These are phyloP conservation scores for Macaranga tanarius DNA, from an alignment of 441 rosid species.

Conservation along the genomic window DNA sequence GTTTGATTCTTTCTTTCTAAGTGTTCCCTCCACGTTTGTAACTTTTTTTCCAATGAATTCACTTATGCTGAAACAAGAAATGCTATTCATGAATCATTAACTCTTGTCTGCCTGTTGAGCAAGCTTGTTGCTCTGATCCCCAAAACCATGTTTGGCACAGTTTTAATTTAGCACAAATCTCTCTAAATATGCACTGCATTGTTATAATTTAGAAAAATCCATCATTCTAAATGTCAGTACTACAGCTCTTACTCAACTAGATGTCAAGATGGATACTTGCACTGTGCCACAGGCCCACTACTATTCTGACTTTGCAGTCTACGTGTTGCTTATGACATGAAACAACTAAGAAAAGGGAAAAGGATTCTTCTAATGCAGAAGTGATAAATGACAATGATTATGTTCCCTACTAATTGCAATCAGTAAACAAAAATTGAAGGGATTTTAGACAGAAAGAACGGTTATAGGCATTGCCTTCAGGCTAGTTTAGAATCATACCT, in stretches of 20 bases:
- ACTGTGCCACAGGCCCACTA: background rate
- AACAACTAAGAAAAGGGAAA: background rate
- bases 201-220: background rate
- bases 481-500: constrained; percentile 40
- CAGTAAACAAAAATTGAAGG: background rate
- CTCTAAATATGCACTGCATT: background rate
- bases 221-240: background rate
- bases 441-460: background rate
- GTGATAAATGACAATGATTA: background rate
- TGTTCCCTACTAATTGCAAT: background rate
- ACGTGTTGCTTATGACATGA: background rate
- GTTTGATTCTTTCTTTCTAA: background rate
- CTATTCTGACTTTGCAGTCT: background rate
- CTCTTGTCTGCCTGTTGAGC: background rate
- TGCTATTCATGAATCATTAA: background rate
- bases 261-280: background rate
- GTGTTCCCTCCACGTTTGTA: background rate
- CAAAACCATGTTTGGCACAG: background rate
- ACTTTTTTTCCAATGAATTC: background rate
- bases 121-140: no score
- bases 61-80: background rate
- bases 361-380: background rate
- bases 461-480: background rate
- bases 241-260: background rate
- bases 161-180: background rate